A percentile compares a stretch with the other conserved stretches of the same genome.
phyloP scores from a whole-genome alignment of 139 green algal genomes.

The Asterochloris sp. region DNA sequence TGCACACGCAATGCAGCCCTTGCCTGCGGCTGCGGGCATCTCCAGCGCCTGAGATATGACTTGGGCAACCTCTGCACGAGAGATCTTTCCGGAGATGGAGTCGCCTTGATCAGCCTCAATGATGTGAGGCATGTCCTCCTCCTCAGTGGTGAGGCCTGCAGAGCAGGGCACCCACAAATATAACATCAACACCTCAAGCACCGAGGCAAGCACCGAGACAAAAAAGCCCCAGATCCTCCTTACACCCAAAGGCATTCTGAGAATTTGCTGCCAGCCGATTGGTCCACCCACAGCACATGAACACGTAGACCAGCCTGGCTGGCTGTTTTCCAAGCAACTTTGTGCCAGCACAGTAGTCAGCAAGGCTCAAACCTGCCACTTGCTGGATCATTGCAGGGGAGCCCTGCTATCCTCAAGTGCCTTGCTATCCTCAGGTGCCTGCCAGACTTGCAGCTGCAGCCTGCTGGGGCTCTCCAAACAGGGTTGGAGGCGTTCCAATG shows the following conservation, averaged over 20 bases:
- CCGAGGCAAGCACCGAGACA: background rate
- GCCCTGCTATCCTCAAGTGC: too few species aligned
- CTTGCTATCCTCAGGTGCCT: too few species aligned
- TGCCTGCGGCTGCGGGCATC: conserved; percentile 42
- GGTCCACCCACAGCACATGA: background rate
- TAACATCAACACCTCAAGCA: background rate
- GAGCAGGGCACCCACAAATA: background rate
- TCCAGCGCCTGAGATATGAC: conserved; percentile 36
- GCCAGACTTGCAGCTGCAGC: too few species aligned
- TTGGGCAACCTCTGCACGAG: conserved; percentile 63
- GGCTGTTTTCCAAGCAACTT: background rate
- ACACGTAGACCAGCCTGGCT: background rate
- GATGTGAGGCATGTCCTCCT: conserved; percentile 32
- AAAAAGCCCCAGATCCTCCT: too few species aligned
- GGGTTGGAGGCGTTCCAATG: background rate
- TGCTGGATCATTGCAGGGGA: too few species aligned
- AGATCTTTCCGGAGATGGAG: conserved; percentile 50
- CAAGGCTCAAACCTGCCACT: too few species aligned
- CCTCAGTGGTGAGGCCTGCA: conserved; percentile 28
- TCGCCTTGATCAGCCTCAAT: conserved; percentile 74
- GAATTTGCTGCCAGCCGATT: background rate
- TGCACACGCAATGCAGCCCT: too few species aligned
- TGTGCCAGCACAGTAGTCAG: too few species aligned
- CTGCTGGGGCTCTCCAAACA: background rate
- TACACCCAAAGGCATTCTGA: background rate